phyloP scores from a whole-genome alignment of 331 rosid species.

The Acacia concinna region DNA sequence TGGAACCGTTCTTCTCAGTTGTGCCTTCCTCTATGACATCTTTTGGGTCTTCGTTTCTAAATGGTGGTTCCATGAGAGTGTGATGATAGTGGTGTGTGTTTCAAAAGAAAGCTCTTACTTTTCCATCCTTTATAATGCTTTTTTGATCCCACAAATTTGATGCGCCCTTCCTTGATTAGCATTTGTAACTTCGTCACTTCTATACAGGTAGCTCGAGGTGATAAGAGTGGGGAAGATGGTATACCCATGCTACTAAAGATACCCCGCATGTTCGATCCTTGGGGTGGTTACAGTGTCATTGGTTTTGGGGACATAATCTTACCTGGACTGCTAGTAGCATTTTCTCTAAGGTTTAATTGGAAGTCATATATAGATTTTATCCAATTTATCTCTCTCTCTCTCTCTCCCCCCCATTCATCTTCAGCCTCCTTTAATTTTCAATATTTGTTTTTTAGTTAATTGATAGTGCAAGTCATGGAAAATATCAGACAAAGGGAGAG shows the following conservation, averaged over 20 bases:
- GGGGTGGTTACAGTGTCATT: conserved; percentile 99
- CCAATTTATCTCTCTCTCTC: background rate
- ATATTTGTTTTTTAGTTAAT: background rate
- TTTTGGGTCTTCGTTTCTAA: conserved; percentile 97
- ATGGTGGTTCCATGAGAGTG: conserved; percentile 98
- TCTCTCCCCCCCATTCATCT: background rate
- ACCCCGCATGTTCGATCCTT: conserved; percentile 96
- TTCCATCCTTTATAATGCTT: conserved; percentile 19
- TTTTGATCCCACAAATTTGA: background rate
- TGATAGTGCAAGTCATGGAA: conserved; percentile 1
- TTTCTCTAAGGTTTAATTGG: conserved; percentile 73
- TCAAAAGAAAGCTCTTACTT: conserved; percentile 16
- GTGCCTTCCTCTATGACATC: conserved; percentile 93
- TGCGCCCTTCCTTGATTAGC: background rate
- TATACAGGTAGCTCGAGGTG: conserved; percentile 95
- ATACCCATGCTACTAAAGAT: conserved; percentile 97
- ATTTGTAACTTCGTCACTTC: conserved; percentile 13
- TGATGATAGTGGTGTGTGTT: conserved; percentile 97
- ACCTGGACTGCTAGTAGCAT: conserved; percentile 94
- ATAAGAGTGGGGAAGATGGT: conserved; percentile 95
- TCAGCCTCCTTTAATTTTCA: conserved; percentile 4
- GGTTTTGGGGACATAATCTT: conserved; percentile 98
- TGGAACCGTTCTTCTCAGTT: conserved; percentile 95
- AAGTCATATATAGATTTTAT: conserved; percentile 23
- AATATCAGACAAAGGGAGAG: conserved; percentile 6